Conservation (phyloP, 176 grass and related monocot species). For the Oryza glumipatula region DNA sequence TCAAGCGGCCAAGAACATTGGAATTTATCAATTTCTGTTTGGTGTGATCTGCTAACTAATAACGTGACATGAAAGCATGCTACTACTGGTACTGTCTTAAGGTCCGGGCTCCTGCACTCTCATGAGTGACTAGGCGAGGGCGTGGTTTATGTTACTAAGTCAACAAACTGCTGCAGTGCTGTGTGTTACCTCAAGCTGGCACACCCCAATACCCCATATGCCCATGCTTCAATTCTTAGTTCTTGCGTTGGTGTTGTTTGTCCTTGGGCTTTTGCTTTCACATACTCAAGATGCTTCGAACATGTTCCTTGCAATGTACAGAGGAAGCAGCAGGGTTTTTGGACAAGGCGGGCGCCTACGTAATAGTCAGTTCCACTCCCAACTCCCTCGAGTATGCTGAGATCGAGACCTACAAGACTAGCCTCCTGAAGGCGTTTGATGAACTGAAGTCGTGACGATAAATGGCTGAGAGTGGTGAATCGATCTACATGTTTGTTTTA, state of each 20-base stretch:
- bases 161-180: neutral
- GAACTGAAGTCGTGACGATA: slow-evolving; percentile 47
- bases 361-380: slow-evolving; percentile 64
- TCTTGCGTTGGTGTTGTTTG: slow-evolving; percentile 2
- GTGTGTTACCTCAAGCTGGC: no score
- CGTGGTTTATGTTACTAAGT: slow-evolving; percentile 7
- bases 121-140: neutral
- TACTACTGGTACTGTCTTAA: no score
- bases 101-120: neutral
- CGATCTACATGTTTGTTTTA: neutral
- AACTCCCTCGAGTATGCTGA: slow-evolving; percentile 69
- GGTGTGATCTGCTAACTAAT: neutral
- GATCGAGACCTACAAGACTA: slow-evolving; percentile 66
- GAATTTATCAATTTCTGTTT: neutral
- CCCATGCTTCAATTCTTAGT: neutral
- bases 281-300: slow-evolving; percentile 19
- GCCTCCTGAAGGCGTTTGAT: slow-evolving; percentile 61
- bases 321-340: slow-evolving; percentile 79
- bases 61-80: no score
- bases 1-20: slow-evolving; percentile 3
- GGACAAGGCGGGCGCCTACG: slow-evolving; percentile 62
- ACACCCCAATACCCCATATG: neutral
- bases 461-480: neutral
- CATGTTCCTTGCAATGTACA: slow-evolving; percentile 42
- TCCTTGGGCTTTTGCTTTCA: neutral